Percentiles rank a stretch among this genome's conserved stretches.
phyloP scores from a whole-genome alignment of 768 basidiomycete species.

The Crassisporium funariophilum region DNA sequence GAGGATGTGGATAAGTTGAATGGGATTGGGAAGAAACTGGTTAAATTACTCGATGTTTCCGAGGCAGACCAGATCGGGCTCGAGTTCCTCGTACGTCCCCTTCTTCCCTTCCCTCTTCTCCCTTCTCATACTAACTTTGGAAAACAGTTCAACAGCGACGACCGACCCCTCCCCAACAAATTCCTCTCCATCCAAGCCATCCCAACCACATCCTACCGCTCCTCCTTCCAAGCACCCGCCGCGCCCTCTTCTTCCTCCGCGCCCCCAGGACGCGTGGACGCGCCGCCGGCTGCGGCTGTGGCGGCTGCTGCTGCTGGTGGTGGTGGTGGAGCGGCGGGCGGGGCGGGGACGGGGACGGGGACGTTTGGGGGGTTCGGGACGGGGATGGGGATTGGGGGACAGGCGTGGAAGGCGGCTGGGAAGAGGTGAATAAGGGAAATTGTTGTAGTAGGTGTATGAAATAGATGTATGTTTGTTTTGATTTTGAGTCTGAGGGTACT shows the following conservation, averaged over 20 bases:
- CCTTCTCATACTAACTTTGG: conserved; percentile 1
- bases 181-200: conserved; percentile 79
- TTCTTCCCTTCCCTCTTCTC: neutral
- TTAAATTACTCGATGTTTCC: conserved; percentile 81
- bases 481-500: too few species aligned
- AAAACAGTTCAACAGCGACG: conserved; percentile 91
- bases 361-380: conserved; percentile 28
- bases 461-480: too few species aligned
- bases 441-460: too few species aligned
- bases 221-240: conserved; percentile 52
- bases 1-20: conserved; percentile 87
- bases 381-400: conserved; percentile 26
- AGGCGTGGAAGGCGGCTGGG: conserved; percentile 19
- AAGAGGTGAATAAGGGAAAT: too few species aligned
- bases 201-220: conserved; percentile 66
- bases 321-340: conserved; percentile 1
- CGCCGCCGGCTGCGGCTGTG: conserved; percentile 3
- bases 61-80: conserved; percentile 84
- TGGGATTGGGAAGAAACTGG: conserved; percentile 78
- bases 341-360: conserved; percentile 7
- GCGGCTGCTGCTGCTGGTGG: conserved; percentile 1
- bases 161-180: conserved; percentile 78
- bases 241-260: conserved; percentile 8
- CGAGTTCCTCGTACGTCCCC: conserved; percentile 78
- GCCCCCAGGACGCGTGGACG: conserved; percentile 1